Base-by-base conservation (phyloP, 345 rosid species). In the Populus deltoides region DNA sequence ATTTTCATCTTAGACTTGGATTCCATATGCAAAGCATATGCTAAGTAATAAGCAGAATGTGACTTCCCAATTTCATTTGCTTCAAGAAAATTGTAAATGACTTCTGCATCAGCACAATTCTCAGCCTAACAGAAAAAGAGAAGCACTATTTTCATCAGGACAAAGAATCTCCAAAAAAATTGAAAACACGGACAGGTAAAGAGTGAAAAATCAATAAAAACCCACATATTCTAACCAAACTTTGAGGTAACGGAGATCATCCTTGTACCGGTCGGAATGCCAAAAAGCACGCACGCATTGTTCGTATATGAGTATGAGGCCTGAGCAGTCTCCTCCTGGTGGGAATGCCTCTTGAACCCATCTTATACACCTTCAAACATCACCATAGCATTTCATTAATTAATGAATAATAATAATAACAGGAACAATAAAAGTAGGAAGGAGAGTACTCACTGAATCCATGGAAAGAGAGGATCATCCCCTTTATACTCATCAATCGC, bases 291-390 rank as follows among this genome's bases (percentile, higher is more conserved):
- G 97, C 20, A 93, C 99, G 59, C 98, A 96, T 75, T 93, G 99
- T 80, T 96, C 99, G 10, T 93, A 96, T 16, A 92, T 87, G 73
- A 93, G 89, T 24, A 93, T 68, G 41, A 95, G 78, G 6, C 99
- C 99, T 0, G 98, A 93, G 85, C 79, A 85, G 65, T 93, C 97
- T 22, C 99, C 99, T 17, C 92, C 93, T 0, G 91, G 85, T 8
- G 99, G 97, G 78, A 93, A 95, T 68, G 93, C 86, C 83, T 95
- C 97, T 66, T 93, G 99, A 63, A 95, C 92, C 98, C 98, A 96
- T 83, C 92, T 93, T 17, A 96, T 92, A 66, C 97, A 93, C 84
- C 99, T 94, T 82, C 61, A 85, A 71, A 24, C 68, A 11, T 63
- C 7, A 62, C 35, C 36, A 33, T 33, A 33, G 36, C 36, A 33